phyloP scores from a whole-genome alignment of 768 basidiomycete species.

The Auricularia sp. region DNA sequence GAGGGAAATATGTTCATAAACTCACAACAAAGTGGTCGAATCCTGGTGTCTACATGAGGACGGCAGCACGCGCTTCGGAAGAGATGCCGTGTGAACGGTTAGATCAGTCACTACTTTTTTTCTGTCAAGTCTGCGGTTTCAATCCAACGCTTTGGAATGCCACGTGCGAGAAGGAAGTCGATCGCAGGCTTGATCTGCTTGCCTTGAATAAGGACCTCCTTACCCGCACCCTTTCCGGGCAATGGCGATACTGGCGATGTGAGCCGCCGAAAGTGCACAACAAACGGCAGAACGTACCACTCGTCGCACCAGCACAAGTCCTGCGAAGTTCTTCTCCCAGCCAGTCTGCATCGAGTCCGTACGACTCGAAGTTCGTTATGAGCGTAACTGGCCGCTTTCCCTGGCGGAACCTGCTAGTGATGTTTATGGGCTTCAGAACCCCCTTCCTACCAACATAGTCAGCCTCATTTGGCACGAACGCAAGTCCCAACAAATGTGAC shows the following conservation, averaged over 20 bases:
- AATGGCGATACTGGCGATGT: conserved; percentile 43
- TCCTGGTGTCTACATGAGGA: too few relatives aligned
- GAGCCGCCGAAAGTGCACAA: not conserved
- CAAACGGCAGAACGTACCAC: conserved; percentile 36
- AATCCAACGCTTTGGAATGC: conserved; percentile 80
- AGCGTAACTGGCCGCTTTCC: conserved; percentile 69
- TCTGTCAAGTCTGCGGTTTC: conserved; percentile 33
- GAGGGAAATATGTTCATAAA: too few relatives aligned
- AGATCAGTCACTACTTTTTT: conserved; percentile 11
- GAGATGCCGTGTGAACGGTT: too few relatives aligned
- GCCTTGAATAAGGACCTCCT: conserved; percentile 79
- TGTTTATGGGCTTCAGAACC: conserved; percentile 53
- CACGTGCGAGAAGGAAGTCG: conserved; percentile 55
- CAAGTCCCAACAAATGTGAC: conserved; percentile 4
- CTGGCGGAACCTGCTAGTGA: conserved; percentile 64
- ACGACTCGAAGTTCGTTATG: conserved; percentile 74
- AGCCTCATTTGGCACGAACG: not conserved
- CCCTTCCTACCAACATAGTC: conserved; percentile 53
- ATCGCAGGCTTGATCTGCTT: conserved; percentile 60
- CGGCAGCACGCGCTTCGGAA: too few relatives aligned
- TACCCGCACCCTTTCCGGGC: conserved; percentile 44
- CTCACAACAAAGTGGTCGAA: too few relatives aligned
- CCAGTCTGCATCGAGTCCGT: conserved; percentile 53
- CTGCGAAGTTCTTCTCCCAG: conserved; percentile 73
- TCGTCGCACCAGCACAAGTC: conserved; percentile 70